Evolutionary conservation across 2,329 filamentous ascomycete species (phyloP).

Genomic region (Chaetomiaceae sp.): DNA sequence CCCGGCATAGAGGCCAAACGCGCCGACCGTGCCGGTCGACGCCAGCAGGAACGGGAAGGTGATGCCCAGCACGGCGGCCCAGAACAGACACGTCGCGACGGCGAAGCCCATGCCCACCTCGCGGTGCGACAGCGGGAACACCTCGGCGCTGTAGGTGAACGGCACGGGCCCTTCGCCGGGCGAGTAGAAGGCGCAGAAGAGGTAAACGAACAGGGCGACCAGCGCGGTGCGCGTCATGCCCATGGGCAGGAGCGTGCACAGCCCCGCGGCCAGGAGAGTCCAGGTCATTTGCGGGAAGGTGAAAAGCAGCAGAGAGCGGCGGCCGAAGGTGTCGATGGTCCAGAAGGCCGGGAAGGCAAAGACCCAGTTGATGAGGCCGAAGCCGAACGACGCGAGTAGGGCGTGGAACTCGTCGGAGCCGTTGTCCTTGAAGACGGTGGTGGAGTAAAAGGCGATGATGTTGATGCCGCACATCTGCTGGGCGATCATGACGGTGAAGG

Average conservation of each 20-base stretch:
- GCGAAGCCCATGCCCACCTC: constrained; percentile 67
- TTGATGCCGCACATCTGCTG: constrained; percentile 59
- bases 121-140: constrained; percentile 63
- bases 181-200: constrained; percentile 58
- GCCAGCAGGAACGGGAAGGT: constrained; percentile 55
- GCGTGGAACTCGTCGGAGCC: constrained; percentile 51
- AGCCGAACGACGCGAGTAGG: constrained; percentile 57
- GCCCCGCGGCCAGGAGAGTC: constrained; percentile 58
- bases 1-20: constrained; percentile 50
- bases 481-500: constrained; percentile 73
- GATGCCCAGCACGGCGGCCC: constrained; percentile 54
- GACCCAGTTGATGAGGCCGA: constrained; percentile 59
- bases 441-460: constrained; percentile 68
- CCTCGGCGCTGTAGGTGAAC: constrained; percentile 62
- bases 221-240: constrained; percentile 33
- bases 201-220: constrained; percentile 53
- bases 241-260: constrained; percentile 46
- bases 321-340: constrained; percentile 63
- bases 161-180: constrained; percentile 62
- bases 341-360: constrained; percentile 60
- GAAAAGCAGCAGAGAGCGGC: constrained; percentile 55
- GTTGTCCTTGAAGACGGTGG: constrained; percentile 53
- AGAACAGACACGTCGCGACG: constrained; percentile 59
- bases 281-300: constrained; percentile 64
- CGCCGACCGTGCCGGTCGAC: constrained; percentile 38